Conservation (phyloP, 257 asterid species). For the Solanum bulbocastanum region DNA sequence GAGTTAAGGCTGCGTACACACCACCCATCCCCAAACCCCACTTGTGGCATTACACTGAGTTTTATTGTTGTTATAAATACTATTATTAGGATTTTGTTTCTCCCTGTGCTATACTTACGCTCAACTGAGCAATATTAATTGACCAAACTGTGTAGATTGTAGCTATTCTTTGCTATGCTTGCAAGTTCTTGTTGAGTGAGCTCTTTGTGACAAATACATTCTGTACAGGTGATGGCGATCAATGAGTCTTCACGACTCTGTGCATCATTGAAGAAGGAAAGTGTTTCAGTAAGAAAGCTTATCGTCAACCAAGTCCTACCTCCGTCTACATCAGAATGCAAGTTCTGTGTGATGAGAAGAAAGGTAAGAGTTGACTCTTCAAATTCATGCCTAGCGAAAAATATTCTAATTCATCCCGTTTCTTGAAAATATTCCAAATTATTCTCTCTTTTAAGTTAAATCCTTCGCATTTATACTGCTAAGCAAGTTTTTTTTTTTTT, state of each 20-base stretch:
- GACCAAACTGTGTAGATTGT: not conserved
- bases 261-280: constrained; percentile 58
- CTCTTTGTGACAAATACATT: constrained; percentile 2
- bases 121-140: not conserved
- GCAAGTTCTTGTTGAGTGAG: not conserved
- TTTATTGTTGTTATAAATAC: not conserved
- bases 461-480: not conserved
- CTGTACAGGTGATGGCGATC: constrained; percentile 61
- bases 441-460: not conserved
- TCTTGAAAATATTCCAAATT: not conserved
- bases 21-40: not conserved
- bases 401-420: not conserved
- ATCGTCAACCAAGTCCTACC: constrained; percentile 59
- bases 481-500: not conserved
- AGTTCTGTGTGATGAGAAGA: constrained; percentile 58
- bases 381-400: not conserved
- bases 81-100: not conserved
- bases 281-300: constrained; percentile 58
- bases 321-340: constrained; percentile 56
- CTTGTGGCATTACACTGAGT: not conserved
- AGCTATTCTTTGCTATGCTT: not conserved
- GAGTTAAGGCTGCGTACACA: not conserved
- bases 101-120: not conserved
- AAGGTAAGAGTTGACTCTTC: constrained; percentile 33
- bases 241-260: constrained; percentile 64